These are phyloP conservation scores for Globisporangium carolinianum DNA, from an alignment of 352 stramenopile species.

Conservation along the genomic window DNA sequence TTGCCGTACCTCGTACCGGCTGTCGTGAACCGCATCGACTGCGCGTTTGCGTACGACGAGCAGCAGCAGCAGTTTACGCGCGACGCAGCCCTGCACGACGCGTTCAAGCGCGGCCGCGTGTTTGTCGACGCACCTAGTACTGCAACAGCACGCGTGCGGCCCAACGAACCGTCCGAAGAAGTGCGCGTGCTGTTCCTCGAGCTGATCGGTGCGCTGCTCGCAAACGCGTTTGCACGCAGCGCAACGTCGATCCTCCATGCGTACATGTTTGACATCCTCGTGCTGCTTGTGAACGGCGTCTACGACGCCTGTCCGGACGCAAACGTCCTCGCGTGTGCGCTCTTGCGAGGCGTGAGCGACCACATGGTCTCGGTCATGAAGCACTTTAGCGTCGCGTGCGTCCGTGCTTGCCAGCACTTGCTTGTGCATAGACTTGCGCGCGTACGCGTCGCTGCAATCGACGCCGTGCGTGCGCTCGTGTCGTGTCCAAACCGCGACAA, in stretches of 20 bases:
- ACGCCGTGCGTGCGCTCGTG: conserved; percentile 79
- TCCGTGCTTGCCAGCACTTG: conserved; percentile 70
- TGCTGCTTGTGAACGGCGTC: conserved; percentile 61
- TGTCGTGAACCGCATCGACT: conserved; percentile 56
- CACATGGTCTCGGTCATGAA: conserved; percentile 90
- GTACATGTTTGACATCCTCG: conserved; percentile 73
- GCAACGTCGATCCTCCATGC: conserved; percentile 73
- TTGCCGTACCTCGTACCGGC: conserved; percentile 73
- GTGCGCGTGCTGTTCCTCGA: conserved; percentile 57
- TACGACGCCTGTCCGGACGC: conserved; percentile 86
- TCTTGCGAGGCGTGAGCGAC: conserved; percentile 39
- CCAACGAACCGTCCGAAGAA: conserved; percentile 68
- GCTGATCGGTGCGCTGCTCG: conserved; percentile 41
- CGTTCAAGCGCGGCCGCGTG: conserved; percentile 65
- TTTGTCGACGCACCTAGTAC: conserved; percentile 29
- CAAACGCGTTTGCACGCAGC: conserved; percentile 37
- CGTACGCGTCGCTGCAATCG: conserved; percentile 82
- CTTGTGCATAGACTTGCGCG: conserved; percentile 87
- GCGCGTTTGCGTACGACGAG: conserved; percentile 65
- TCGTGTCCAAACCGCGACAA: conserved; percentile 86
- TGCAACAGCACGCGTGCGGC: conserved; percentile 34
- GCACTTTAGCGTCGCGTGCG: conserved; percentile 89
- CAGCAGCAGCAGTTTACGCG: conserved; percentile 69
- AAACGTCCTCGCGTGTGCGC: conserved; percentile 62
- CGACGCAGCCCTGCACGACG: conserved; percentile 59